phyloP scores from a whole-genome alignment of 192 early-diverging fungal genomes.

The Allomyces macrogynus region DNA sequence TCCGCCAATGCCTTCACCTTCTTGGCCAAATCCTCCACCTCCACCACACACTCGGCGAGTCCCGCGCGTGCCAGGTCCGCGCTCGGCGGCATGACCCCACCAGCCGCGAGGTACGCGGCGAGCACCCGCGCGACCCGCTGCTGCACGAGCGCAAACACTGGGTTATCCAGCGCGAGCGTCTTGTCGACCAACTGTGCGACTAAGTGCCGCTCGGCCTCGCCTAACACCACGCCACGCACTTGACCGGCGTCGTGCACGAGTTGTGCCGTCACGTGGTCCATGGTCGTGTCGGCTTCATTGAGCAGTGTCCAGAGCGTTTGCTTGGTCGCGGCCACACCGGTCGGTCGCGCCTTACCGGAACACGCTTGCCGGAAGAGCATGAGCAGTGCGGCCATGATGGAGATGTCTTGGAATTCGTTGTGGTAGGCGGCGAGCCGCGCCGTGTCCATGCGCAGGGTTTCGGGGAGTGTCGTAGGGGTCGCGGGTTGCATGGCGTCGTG shows the following conservation, averaged over 20 bases:
- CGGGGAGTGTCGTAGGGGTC: slow-evolving; percentile 7
- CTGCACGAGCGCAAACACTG: slow-evolving; percentile 19
- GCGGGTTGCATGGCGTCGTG: neutral
- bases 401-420: slow-evolving; percentile 34
- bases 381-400: slow-evolving; percentile 20
- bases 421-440: slow-evolving; percentile 19
- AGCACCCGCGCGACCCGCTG: slow-evolving; percentile 8
- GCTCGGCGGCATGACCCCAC: neutral
- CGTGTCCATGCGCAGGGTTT: slow-evolving; percentile 23
- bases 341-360: slow-evolving; percentile 3
- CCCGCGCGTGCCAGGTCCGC: slow-evolving; percentile 13
- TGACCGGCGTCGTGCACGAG: slow-evolving; percentile 14
- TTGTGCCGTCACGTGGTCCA: slow-evolving; percentile 24
- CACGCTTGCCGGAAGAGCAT: slow-evolving; percentile 19
- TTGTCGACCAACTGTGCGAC: slow-evolving; percentile 17
- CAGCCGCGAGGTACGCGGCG: slow-evolving; percentile 1
- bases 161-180: slow-evolving; percentile 16
- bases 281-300: slow-evolving; percentile 27
- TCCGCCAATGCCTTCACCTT: slow-evolving; percentile 11
- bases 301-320: slow-evolving; percentile 24
- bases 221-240: slow-evolving; percentile 14
- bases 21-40: slow-evolving; percentile 16
- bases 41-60: slow-evolving; percentile 14
- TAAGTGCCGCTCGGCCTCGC: slow-evolving; percentile 6
- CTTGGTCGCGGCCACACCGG: slow-evolving; percentile 6